Percentiles rank a stretch among this genome's conserved stretches.
phyloP scores from a whole-genome alignment of 2,329 filamentous ascomycete species.

The Pseudogymnoascus sp. region DNA sequence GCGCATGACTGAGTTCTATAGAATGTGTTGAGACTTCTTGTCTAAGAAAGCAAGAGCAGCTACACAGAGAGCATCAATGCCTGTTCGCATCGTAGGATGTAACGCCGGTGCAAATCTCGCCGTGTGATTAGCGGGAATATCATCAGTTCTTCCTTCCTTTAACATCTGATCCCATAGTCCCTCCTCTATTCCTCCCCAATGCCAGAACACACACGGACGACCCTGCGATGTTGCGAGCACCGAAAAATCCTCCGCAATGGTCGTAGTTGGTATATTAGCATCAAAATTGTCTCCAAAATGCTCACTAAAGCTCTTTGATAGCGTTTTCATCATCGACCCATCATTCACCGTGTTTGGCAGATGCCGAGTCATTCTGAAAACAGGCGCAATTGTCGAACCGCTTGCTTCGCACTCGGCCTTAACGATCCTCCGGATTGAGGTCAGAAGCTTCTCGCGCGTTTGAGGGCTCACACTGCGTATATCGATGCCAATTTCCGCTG shows the following conservation, averaged over 20 bases:
- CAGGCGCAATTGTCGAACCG: constrained; percentile 25
- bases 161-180: too few species aligned
- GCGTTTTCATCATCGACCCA: constrained; percentile 11
- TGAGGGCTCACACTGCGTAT: constrained; percentile 29
- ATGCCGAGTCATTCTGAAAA: constrained; percentile 14
- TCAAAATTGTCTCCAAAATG: constrained; percentile 7
- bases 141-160: too few species aligned
- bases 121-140: too few species aligned
- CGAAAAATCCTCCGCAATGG: constrained; percentile 11
- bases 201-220: too few species aligned
- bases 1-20: too few species aligned
- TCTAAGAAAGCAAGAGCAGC: too few species aligned
- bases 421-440: constrained; percentile 35
- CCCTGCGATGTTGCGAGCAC: too few species aligned
- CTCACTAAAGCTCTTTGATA: constrained; percentile 1
- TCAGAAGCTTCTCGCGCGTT: constrained; percentile 29
- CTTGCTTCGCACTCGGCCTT: constrained; percentile 44
- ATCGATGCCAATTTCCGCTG: constrained; percentile 33
- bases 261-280: constrained; percentile 11
- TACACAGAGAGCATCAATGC: too few species aligned
- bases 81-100: too few species aligned
- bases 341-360: constrained; percentile 21
- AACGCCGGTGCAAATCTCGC: too few species aligned
- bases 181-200: too few species aligned
- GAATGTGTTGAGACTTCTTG: too few species aligned